Conservation (phyloP, 768 basidiomycete species). For the Trametes sanguinea region DNA sequence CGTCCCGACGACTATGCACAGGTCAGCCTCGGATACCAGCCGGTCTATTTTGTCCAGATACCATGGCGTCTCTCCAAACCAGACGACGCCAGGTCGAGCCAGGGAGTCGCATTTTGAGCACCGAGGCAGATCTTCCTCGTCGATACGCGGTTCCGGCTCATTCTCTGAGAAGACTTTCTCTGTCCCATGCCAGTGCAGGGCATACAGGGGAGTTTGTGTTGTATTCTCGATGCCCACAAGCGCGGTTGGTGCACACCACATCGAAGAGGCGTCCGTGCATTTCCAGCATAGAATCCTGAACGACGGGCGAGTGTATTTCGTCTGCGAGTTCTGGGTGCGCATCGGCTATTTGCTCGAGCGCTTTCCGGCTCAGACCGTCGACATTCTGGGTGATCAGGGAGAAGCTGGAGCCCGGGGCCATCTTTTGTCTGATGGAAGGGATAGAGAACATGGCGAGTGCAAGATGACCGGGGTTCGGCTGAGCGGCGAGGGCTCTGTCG, state of each 20-base stretch:
- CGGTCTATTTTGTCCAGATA: slow-evolving; percentile 33
- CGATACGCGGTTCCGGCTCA: slow-evolving; percentile 34
- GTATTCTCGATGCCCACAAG: slow-evolving; percentile 44
- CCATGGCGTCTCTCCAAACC: slow-evolving; percentile 42
- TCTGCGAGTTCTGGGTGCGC: slow-evolving; percentile 3
- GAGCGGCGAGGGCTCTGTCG: slow-evolving; percentile 46
- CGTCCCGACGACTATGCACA: slow-evolving; percentile 44
- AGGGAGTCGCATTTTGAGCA: slow-evolving; percentile 36
- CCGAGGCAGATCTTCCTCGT: slow-evolving; percentile 31
- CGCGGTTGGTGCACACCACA: slow-evolving; percentile 46
- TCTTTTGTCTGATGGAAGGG: slow-evolving; percentile 37
- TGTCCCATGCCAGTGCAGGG: slow-evolving; percentile 25
- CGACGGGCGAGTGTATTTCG: slow-evolving; percentile 4
- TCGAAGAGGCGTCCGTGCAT: slow-evolving; percentile 67
- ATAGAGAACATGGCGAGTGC: slow-evolving; percentile 50
- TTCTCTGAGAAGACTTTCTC: slow-evolving; percentile 32
- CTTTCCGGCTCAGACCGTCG: slow-evolving; percentile 51
- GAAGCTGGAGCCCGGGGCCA: slow-evolving; percentile 47
- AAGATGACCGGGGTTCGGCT: slow-evolving; percentile 58
- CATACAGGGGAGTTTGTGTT: slow-evolving; percentile 32
- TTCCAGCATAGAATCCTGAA: slow-evolving; percentile 40
- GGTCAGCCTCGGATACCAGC: slow-evolving; percentile 33
- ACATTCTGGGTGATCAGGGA: slow-evolving; percentile 63
- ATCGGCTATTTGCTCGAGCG: slow-evolving; percentile 35
- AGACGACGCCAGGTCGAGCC: slow-evolving; percentile 43